A percentile compares a stretch with the other conserved stretches of the same genome.
Evolutionary conservation across 345 rosid species (phyloP).

Genomic region (Camelina laxa): DNA sequence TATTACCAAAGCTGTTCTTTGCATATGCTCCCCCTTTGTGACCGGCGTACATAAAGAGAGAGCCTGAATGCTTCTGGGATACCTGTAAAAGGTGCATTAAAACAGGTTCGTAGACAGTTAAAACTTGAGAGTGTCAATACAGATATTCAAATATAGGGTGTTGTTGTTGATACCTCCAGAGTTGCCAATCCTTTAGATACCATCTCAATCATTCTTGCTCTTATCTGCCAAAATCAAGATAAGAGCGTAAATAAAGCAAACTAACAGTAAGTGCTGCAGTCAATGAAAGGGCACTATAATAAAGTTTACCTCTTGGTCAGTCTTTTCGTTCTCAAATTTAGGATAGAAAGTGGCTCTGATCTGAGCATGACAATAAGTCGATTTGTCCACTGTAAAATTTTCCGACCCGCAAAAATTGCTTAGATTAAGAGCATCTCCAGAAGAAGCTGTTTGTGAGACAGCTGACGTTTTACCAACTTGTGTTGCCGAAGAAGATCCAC

Average conservation of each 20-base stretch:
- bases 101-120: conserved; percentile 23
- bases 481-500: conserved; percentile 44
- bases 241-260: conserved; percentile 6
- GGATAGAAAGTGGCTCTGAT: conserved; percentile 97
- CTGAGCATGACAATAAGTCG: conserved; percentile 69
- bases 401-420: conserved; percentile 61
- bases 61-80: conserved; percentile 94
- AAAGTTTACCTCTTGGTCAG: conserved; percentile 85
- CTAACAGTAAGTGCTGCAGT: background rate
- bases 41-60: conserved; percentile 98
- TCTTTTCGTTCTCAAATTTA: conserved; percentile 95
- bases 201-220: conserved; percentile 88
- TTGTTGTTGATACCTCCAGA: conserved; percentile 66
- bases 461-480: conserved; percentile 39
- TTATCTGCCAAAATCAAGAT: conserved; percentile 53
- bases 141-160: conserved; percentile 2
- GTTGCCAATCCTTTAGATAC: conserved; percentile 86
- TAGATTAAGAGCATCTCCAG: conserved; percentile 43
- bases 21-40: conserved; percentile 96
- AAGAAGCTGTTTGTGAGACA: conserved; percentile 27
- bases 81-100: conserved; percentile 59
- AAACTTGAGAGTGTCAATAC: background rate
- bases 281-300: conserved; percentile 5
- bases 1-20: conserved; percentile 95
- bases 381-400: conserved; percentile 67